Evolutionary conservation across 257 asterid species (phyloP).

Genomic region (Orobanche coerulescens): DNA sequence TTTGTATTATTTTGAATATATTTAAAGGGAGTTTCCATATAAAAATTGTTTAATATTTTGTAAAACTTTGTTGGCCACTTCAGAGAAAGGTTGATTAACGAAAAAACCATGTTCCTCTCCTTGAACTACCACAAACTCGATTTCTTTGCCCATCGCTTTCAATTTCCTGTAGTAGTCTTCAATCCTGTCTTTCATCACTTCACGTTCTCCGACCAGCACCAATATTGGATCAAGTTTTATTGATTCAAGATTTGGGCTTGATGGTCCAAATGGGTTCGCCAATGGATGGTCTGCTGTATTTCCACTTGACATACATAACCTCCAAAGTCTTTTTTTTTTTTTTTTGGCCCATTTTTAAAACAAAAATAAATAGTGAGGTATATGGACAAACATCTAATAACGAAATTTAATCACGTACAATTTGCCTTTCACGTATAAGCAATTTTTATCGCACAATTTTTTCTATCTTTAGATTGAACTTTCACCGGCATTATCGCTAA

Average conservation of each 20-base stretch:
- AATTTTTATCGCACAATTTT: too few species aligned
- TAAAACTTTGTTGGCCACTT: conserved; percentile 30
- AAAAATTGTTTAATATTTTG: conserved; percentile 33
- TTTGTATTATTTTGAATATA: too few species aligned
- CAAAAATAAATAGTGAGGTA: background rate
- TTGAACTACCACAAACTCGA: conserved; percentile 29
- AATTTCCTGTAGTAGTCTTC: conserved; percentile 37
- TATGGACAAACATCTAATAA: too few species aligned
- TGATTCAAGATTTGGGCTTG: conserved; percentile 37
- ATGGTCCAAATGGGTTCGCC: conserved; percentile 72
- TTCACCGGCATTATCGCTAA: too few species aligned
- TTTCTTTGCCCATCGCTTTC: conserved; percentile 36
- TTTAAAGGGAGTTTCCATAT: conserved; percentile 16
- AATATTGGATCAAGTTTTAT: conserved; percentile 43
- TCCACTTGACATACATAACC: conserved; percentile 55
- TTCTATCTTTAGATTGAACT: too few species aligned
- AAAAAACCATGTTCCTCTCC: conserved; percentile 62
- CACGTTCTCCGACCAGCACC: conserved; percentile 51
- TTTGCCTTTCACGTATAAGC: too few species aligned
- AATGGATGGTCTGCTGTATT: conserved; percentile 42
- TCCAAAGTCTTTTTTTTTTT: conserved; percentile 51
- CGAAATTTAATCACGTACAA: too few species aligned
- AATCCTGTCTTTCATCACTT: conserved; percentile 57
- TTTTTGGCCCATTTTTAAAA: background rate
- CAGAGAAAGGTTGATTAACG: conserved; percentile 43